Evolutionary conservation across 331 rosid genomes (phyloP).

Genomic region (Acacia concinna): DNA sequence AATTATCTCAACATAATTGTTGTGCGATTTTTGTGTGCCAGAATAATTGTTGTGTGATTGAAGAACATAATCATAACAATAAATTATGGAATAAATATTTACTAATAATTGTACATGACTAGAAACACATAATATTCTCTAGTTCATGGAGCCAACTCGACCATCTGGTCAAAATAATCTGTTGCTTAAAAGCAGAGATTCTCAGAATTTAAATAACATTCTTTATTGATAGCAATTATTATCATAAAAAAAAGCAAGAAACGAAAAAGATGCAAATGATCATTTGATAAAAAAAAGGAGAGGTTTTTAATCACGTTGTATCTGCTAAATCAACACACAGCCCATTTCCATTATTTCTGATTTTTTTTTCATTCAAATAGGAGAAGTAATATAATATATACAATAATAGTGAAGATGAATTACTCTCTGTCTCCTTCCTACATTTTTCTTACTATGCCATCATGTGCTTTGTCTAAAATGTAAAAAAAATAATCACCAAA

Average conservation of each 20-base stretch:
- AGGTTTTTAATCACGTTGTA: not conserved
- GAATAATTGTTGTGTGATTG: not conserved
- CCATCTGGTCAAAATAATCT: not conserved
- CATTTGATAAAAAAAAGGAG: not conserved
- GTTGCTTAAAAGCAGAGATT: slow-evolving; percentile 28
- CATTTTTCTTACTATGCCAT: not conserved
- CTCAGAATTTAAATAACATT: not conserved
- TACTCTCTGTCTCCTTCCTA: not conserved
- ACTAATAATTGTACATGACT: not conserved
- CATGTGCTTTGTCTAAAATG: not conserved
- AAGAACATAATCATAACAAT: not conserved
- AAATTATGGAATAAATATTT: not conserved
- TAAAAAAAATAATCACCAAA: not conserved
- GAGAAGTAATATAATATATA: not conserved
- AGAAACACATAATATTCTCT: not conserved
- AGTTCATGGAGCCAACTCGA: not conserved
- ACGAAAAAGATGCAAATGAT: not conserved
- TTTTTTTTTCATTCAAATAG: not conserved
- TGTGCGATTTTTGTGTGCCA: no score
- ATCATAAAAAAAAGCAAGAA: slow-evolving; percentile 30
- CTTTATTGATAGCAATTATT: slow-evolving; percentile 12
- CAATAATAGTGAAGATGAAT: not conserved
- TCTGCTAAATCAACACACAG: not conserved
- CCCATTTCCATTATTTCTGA: not conserved
- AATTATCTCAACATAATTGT: not conserved